phyloP scores from a whole-genome alignment of 371 early-diverging fungal species.

The Circinella minor region DNA sequence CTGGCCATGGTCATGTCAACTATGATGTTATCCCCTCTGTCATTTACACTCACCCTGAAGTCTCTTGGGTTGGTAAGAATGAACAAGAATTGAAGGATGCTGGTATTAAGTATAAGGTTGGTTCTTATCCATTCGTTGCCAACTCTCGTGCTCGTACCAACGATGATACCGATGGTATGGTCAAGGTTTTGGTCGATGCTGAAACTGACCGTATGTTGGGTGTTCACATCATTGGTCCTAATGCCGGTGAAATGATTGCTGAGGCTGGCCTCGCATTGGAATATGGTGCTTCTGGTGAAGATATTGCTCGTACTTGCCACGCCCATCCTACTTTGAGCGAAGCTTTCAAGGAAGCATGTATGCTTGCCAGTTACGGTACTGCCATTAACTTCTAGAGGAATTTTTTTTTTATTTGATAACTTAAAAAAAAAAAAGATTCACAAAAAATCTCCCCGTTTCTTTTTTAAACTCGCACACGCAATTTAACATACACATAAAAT shows the following conservation, averaged over 20 bases:
- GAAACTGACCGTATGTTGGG: slow-evolving; percentile 96
- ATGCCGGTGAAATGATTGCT: slow-evolving; percentile 99
- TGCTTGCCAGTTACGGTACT: slow-evolving; percentile 79
- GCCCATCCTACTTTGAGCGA: slow-evolving; percentile 97
- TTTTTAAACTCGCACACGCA: background rate
- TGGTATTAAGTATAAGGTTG: slow-evolving; percentile 86
- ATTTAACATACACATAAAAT: background rate
- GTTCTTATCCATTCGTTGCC: slow-evolving; percentile 95
- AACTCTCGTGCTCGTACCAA: slow-evolving; percentile 98
- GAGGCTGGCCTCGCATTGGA: slow-evolving; percentile 98
- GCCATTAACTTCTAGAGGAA: slow-evolving; percentile 69
- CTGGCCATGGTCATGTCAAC: slow-evolving; percentile 96
- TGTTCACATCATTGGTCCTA: slow-evolving; percentile 97
- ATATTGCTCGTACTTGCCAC: slow-evolving; percentile 97
- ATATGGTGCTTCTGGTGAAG: slow-evolving; percentile 96
- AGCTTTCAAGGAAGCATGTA: slow-evolving; percentile 97
- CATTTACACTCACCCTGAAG: slow-evolving; percentile 98
- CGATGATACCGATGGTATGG: slow-evolving; percentile 91
- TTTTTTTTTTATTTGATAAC: background rate
- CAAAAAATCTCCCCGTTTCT: too few species aligned
- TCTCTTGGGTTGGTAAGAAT: slow-evolving; percentile 98
- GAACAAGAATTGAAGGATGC: slow-evolving; percentile 91
- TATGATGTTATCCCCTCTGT: slow-evolving; percentile 98
- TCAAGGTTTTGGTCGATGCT: slow-evolving; percentile 96
- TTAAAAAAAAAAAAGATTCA: background rate